These are phyloP conservation scores for Prunus yedoensis DNA, from an alignment of 331 rosid species.

Conservation along the genomic window DNA sequence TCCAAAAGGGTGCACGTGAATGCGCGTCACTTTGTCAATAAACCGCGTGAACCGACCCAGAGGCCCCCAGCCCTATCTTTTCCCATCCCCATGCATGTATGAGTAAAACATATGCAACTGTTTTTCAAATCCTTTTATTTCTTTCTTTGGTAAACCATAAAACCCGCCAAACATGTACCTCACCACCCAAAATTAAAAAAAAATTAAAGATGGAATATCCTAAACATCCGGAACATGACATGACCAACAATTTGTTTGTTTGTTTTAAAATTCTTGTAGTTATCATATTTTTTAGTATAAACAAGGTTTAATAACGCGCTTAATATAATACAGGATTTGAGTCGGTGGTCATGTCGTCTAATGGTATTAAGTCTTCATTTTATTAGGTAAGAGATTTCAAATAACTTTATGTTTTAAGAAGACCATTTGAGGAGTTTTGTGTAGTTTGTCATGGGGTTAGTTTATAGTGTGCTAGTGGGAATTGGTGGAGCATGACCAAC, in stretches of 20 bases:
- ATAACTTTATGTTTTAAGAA: neutral
- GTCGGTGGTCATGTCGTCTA: no score
- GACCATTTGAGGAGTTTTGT: no score
- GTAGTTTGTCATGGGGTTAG: no score
- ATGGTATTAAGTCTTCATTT: no score
- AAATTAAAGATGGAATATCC: neutral
- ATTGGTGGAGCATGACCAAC: neutral
- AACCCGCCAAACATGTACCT: constrained; percentile 19
- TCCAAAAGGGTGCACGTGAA: constrained; percentile 36
- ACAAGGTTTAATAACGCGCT: no score
- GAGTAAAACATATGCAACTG: neutral
- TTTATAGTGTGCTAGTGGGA: no score
- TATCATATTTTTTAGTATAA: no score
- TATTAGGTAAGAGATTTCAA: no score
- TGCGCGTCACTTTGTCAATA: constrained; percentile 41
- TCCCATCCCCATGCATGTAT: neutral
- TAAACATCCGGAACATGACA: neutral
- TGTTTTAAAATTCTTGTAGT: no score
- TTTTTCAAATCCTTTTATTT: neutral
- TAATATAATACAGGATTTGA: no score
- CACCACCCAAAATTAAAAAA: neutral
- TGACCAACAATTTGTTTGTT: neutral
- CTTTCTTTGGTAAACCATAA: neutral
- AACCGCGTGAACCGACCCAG: constrained; percentile 37
- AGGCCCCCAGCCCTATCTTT: neutral